Evolutionary conservation across 2,329 filamentous ascomycete genomes (phyloP), one percentile per base, ranked within the genome.

Genomic region (Fusarium austroafricanum): DNA sequence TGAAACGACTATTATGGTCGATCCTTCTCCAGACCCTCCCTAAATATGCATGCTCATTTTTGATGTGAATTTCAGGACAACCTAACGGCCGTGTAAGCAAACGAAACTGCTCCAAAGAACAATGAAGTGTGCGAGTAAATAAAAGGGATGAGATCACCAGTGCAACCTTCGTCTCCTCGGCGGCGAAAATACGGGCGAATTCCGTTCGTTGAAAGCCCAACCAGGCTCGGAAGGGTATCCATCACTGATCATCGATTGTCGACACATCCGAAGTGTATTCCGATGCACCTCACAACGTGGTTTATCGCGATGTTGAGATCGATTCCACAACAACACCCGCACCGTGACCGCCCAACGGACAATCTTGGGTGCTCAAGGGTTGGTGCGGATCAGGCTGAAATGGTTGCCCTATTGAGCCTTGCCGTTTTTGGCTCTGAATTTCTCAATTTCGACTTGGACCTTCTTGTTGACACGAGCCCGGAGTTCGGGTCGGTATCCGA

Each of bases 401-500:
- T 57, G 60, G 61, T 61, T 71, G 55, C 65, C 71, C 70, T 75
- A 85, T 73, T 87, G 80, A 37, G 83, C 80, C 77, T 89, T 89
- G 67, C 80, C 83, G 33, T 81, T 81, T 51, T 82, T 81, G 35
- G 85, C 82, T 73, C 83, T 89, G 77, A 94, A 90, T 79, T 93
- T 96, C 71, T 87, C 85, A 68, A 97, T 86, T 77, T 97, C 93
- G 71, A 87, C 83, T 75, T 89, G 81, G 5, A 97, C 92, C 37
- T 87, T 89, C 77, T 90, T 89, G 65, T 95, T 89, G 43, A 98
- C 88, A 50, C 95, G 89, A 63, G 87, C 86, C 81, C 95, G 93
- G 71, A 99, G 83, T 78, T 97, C 94, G 2, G 90, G 92, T 61
- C 96, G 88, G 80, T 98, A 99, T 47, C 96, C 96, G 50, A 96